Evolutionary conservation across 768 basidiomycete genomes (phyloP), one percentile per base, ranked within the genome.

Genomic region (Cystofilobasidium capitatum): DNA sequence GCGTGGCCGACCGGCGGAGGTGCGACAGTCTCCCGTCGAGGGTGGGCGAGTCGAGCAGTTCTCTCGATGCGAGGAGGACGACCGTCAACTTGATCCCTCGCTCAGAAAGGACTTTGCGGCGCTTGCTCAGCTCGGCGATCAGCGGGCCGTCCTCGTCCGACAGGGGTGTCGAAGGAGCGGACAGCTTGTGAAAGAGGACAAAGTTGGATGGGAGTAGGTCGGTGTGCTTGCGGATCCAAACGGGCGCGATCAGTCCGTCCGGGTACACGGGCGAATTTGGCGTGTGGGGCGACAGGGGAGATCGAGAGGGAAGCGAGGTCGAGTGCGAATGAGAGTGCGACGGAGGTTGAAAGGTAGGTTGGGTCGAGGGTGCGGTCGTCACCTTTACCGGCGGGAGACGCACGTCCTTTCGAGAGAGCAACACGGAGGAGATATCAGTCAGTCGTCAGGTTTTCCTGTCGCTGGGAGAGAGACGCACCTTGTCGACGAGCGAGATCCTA

Each of bases 201-300:
- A 97, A 94, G 0, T 97, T 93, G 29, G 89, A 87, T 0, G 96
- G 96, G 0, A 97, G 78, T 37, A 96, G 85, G 0, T 89, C 85
- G 0, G 89, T 89, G 74, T 99, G 96, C 77, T 98, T 99, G 51
- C 92, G 83, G 39, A 98, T 85, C 96, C 96, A 99, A 75, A 98
- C 91, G 0, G 96, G 96, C 3, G 96, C 91, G 62, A 99, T 91
- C 63, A 99, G 79, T 0, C 96, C 96, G 74, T 99, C 96, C 0
- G 96, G 96, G 76, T 91, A 84, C 12, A 96, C 80, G 0, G 96
- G 94, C 0, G 92, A 96, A 0, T 87, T 82, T 0, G 87, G 86
- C 0, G 89, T 89, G 45, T 97, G 79, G 0, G 96, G 96, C 0
- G 92, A 97, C n/a, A 98, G 81, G 0, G 92, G 92, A 0, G 94